A percentile compares a stretch with the other conserved stretches of the same genome.
phyloP scores from a whole-genome alignment of 345 rosid species.

The Salix koriyanagi region DNA sequence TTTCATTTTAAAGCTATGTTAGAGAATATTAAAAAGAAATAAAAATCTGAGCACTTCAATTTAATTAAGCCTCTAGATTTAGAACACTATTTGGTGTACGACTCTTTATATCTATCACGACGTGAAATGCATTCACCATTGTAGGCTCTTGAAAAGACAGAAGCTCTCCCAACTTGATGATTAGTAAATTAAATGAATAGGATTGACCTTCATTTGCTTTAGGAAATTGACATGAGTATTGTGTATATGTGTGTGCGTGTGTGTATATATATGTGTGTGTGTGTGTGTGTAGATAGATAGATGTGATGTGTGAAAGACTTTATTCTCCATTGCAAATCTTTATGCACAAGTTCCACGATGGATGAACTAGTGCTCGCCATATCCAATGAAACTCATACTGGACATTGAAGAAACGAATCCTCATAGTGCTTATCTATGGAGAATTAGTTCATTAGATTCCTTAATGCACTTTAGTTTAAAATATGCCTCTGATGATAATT shows the following conservation, averaged over 20 bases:
- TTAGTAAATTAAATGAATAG: too few species aligned
- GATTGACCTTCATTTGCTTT: not conserved
- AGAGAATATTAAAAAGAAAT: too few species aligned
- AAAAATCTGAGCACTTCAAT: too few species aligned
- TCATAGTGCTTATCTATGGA: constrained; percentile 7
- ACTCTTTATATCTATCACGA: too few species aligned
- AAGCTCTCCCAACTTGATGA: too few species aligned
- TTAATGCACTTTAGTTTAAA: constrained; percentile 15
- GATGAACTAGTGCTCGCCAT: constrained; percentile 17
- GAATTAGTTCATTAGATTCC: constrained; percentile 12
- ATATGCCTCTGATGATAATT: constrained; percentile 3
- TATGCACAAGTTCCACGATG: constrained; percentile 12
- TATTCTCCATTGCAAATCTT: constrained; percentile 24
- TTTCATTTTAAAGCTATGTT: too few species aligned
- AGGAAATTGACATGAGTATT: not conserved
- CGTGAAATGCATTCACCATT: too few species aligned
- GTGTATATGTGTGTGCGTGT: not conserved
- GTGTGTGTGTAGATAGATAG: too few species aligned
- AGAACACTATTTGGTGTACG: too few species aligned
- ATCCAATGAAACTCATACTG: constrained; percentile 7
- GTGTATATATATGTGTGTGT: too few species aligned
- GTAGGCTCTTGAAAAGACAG: too few species aligned
- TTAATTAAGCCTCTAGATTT: too few species aligned
- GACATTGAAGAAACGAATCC: not conserved
- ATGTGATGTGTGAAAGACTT: constrained; percentile 4